Evolutionary conservation across 2,329 filamentous ascomycete species (phyloP), one percentile per base, ranked within the genome.

Genomic region (Amauroascus verrucosus): DNA sequence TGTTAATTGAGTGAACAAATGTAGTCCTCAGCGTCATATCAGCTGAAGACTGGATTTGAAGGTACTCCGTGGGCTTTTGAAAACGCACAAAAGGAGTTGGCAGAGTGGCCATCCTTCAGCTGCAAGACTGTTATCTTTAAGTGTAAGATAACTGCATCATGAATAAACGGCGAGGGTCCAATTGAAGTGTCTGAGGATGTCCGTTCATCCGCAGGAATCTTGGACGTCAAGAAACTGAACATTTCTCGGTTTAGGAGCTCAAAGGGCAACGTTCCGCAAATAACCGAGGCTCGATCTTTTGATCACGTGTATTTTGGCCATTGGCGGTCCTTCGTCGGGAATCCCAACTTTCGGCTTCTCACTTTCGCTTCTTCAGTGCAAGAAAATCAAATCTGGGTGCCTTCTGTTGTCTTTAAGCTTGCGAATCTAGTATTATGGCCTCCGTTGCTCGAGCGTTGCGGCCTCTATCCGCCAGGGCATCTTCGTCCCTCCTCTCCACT

Each of bases 371-470:
- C 20, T 43, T 11, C 38, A 55, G 28, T 55, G 26, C 50, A 49
- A 8, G n/a, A 43, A 54, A 14, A 24, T 45, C 35, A 30, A 44
- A 22, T 2, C 16, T 51, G 38, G n/a, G 26, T 24, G 38, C 6
- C 30, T 30, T 22, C 26, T 18, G 3, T 9, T 26, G 28, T 22
- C 7, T 28, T 37, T 3, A 16, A 43, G 14, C 35, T 33, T 54
- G 33, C 9, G 7, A 33, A 40, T 40, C 13, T 44, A 20, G 9
- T 58, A 64, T 48, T 48, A 78, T 78, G 76, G 72, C 74, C 53
- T 73, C 73, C 45, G 67, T 78, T 59, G 66, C 69, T 54, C 74
- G 72, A 60, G 65, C 67, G 16, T 61, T 77, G 62, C 71, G 74
- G 56, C 72, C 74, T 49, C 64, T 71, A 61, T 71, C 68, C 59